Evolutionary conservation across 2,329 filamentous ascomycete genomes (phyloP), one percentile per base, ranked within the genome.

Genomic region (Penicillium sp.): DNA sequence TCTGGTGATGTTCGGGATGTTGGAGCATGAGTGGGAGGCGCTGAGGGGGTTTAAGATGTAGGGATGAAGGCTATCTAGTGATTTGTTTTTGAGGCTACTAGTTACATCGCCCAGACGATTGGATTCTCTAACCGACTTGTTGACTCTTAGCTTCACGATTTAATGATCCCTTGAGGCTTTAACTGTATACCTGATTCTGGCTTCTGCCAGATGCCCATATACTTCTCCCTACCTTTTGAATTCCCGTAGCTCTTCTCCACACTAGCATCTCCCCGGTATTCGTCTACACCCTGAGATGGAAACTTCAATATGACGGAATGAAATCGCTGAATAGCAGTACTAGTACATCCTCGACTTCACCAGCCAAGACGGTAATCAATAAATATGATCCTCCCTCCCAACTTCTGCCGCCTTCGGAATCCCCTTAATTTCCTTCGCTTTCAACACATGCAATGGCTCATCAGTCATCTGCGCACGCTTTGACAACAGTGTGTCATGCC

Each of bases 331-430:
- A 46, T 46, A 46, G 43, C 22, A 46, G 14, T 46, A 31, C 13
- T n/a, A n/a, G 4, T 31, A 31, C 24, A 46, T 14, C 10, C 43
- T n/a, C 13, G 11, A 27, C 43, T 27, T 10, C 13, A 43, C 24
- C 18, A n/a, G 39, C 13, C 7, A 41, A 36, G 43, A 31, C 7
- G 10, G 33, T 14, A 65, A 65, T 67, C 63, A 69, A 64, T 73
- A 74, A 37, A 76, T 75, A 64, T 77, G 74, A 19, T 69, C 66
- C 53, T 77, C 75, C 11, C 70, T 67, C n/a, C 70, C 72, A 61
- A 78, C 65, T 55, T 78, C 70, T 13, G 81, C 80, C 35, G 74
- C 71, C 62, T 77, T 80, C 0, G 88, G 84, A 77, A 92, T 87
- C 16, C 84, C 84, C 73, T 87, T 90, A 62, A 91, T 85, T 33